phyloP scores from a whole-genome alignment of 2,329 filamentous ascomycete species.

The Xylariaceae sp. region DNA sequence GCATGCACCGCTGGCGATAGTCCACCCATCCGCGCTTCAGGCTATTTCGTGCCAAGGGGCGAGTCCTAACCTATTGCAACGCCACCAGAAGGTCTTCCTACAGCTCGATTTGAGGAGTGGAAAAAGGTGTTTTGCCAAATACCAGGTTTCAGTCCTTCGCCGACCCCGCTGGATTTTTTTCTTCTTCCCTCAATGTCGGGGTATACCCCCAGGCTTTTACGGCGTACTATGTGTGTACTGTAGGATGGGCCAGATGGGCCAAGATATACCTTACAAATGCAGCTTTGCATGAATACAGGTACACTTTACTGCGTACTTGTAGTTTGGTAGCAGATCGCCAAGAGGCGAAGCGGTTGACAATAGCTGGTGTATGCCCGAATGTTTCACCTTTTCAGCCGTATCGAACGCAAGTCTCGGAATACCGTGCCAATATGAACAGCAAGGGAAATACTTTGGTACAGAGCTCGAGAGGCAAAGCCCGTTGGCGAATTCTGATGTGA shows the following conservation, averaged over 20 bases:
- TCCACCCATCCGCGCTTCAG: slow-evolving; percentile 1
- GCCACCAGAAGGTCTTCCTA: slow-evolving; percentile 1
- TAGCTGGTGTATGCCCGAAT: slow-evolving; percentile 14
- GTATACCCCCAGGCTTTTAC: too few species aligned
- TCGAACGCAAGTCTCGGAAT: background rate
- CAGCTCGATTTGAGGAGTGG: background rate
- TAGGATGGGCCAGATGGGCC: too few species aligned
- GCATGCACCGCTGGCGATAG: slow-evolving; percentile 35
- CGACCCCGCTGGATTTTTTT: too few species aligned
- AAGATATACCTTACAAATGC: background rate
- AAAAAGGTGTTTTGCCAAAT: too few species aligned
- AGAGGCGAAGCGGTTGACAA: background rate
- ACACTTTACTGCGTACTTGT: background rate
- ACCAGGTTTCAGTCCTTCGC: too few species aligned
- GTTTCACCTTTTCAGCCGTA: slow-evolving; percentile 17
- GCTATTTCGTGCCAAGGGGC: slow-evolving; percentile 16
- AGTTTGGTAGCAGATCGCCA: background rate
- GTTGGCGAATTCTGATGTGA: background rate
- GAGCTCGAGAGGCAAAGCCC: background rate
- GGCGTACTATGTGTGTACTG: too few species aligned
- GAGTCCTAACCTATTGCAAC: background rate
- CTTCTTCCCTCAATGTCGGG: too few species aligned
- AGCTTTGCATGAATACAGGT: background rate
- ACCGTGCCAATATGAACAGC: too few species aligned
- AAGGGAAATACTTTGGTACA: background rate